A percentile compares a stretch with the other conserved stretches of the same genome.
Evolutionary conservation across 2,329 filamentous ascomycete genomes (phyloP).

Genomic region (Aspergillus fumigatus): DNA sequence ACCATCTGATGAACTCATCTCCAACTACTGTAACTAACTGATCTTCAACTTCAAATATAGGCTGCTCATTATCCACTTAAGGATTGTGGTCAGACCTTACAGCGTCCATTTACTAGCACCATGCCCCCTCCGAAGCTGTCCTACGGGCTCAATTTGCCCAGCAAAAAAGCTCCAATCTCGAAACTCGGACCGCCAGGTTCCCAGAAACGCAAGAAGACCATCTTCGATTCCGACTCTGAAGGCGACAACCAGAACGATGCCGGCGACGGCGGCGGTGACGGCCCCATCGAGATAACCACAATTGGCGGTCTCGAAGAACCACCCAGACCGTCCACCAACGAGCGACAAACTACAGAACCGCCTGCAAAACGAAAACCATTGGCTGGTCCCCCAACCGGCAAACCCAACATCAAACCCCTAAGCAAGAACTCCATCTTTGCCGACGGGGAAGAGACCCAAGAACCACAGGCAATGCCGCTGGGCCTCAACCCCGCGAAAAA

Average conservation of each 20-base stretch:
- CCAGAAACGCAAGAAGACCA: slow-evolving; percentile 46
- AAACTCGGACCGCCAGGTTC: slow-evolving; percentile 27
- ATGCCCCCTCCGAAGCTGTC: slow-evolving; percentile 34
- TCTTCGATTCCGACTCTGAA: slow-evolving; percentile 44
- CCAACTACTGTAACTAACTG: neutral
- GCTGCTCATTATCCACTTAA: neutral
- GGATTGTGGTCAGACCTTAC: neutral
- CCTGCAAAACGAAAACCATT: slow-evolving; percentile 34
- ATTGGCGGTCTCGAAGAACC: slow-evolving; percentile 33
- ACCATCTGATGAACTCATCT: neutral
- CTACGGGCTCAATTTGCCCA: slow-evolving; percentile 41
- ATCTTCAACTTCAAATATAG: neutral
- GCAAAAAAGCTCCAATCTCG: slow-evolving; percentile 26
- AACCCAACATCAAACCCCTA: slow-evolving; percentile 29
- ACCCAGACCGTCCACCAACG: slow-evolving; percentile 6
- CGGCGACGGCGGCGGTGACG: slow-evolving; percentile 12
- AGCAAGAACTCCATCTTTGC: slow-evolving; percentile 36
- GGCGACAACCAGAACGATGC: slow-evolving; percentile 24
- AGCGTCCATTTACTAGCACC: neutral
- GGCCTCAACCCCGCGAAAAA: slow-evolving; percentile 22
- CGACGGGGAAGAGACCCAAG: slow-evolving; percentile 29
- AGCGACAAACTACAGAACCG: slow-evolving; percentile 17
- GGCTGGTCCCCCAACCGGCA: slow-evolving; percentile 14
- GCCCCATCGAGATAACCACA: slow-evolving; percentile 32
- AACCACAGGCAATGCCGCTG: slow-evolving; percentile 15